Conservation (phyloP, 2,329 filamentous ascomycete species). For the Colletotrichum paranaense region DNA sequence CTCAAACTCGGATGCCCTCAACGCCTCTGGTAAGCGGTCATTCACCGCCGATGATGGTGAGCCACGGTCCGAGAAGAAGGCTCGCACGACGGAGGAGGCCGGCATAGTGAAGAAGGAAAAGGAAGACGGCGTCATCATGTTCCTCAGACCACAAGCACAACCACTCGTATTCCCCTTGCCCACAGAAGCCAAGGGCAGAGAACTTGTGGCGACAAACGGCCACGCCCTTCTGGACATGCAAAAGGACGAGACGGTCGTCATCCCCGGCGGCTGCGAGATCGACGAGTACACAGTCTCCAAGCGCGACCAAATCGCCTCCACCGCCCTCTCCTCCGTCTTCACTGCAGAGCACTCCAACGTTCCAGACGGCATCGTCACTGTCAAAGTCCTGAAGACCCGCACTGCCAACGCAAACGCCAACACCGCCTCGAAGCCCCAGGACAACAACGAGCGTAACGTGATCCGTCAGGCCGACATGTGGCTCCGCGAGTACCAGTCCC, state of each 20-base stretch:
- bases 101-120: conserved; percentile 39
- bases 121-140: conserved; percentile 67
- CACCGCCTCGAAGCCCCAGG: conserved; percentile 56
- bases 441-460: conserved; percentile 64
- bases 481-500: conserved; percentile 67
- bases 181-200: conserved; percentile 57
- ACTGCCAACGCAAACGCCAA: conserved; percentile 45
- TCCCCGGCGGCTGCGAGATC: conserved; percentile 62
- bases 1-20: conserved; percentile 49
- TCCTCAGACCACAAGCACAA: conserved; percentile 61
- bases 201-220: conserved; percentile 56
- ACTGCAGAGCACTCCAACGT: conserved; percentile 65
- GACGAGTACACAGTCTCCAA: conserved; percentile 67
- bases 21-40: conserved; percentile 63
- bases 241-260: conserved; percentile 59
- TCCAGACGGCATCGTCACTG: conserved; percentile 65
- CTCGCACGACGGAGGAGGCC: conserved; percentile 49
- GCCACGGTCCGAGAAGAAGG: conserved; percentile 52
- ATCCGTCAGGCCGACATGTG: conserved; percentile 71
- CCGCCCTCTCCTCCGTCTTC: conserved; percentile 66
- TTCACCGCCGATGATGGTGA: conserved; percentile 58
- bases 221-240: conserved; percentile 65
- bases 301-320: conserved; percentile 66
- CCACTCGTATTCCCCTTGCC: conserved; percentile 64
- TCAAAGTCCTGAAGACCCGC: conserved; percentile 70